These are phyloP conservation scores for Salix viminalis DNA, from an alignment of 345 rosid species.

Conservation along the genomic window DNA sequence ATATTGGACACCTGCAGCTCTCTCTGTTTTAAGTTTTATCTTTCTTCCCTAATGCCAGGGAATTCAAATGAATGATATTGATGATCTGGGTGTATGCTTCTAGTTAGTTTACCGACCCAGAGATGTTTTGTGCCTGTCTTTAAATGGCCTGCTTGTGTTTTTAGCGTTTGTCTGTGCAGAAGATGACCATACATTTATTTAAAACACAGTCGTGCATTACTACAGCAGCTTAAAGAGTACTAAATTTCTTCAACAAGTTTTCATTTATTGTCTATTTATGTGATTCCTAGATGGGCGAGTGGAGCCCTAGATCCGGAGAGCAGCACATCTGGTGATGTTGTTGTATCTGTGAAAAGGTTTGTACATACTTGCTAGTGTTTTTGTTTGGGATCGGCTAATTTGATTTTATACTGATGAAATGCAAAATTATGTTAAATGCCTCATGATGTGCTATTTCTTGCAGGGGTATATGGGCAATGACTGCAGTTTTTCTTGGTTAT, in stretches of 20 bases:
- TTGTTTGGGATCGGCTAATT: background rate
- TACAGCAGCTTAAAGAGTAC: background rate
- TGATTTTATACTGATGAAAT: background rate
- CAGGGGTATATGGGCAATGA: conserved; percentile 99
- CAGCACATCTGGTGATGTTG: conserved; percentile 56
- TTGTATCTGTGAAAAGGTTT: conserved; percentile 91
- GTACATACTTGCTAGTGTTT: conserved; percentile 2
- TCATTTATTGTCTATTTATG: conserved; percentile 1
- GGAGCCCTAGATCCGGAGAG: conserved; percentile 90
- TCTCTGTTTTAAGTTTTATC: background rate
- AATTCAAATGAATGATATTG: background rate
- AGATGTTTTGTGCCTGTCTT: background rate
- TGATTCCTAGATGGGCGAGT: conserved; percentile 76
- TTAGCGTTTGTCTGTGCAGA: background rate
- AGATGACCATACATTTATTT: background rate
- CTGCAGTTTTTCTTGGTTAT: conserved; percentile 94
- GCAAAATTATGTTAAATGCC: conserved; percentile 15
- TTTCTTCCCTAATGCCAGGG: background rate
- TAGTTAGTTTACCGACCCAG: background rate
- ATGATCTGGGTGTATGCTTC: background rate
- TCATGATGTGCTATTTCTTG: conserved; percentile 22
- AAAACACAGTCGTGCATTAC: background rate
- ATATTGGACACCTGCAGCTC: background rate
- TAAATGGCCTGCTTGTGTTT: background rate
- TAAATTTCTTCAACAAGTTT: background rate